Percentiles rank a stretch among this genome's conserved stretches.
Conservation (phyloP, 257 asterid genomes). For the Marsdenia floribunda region DNA sequence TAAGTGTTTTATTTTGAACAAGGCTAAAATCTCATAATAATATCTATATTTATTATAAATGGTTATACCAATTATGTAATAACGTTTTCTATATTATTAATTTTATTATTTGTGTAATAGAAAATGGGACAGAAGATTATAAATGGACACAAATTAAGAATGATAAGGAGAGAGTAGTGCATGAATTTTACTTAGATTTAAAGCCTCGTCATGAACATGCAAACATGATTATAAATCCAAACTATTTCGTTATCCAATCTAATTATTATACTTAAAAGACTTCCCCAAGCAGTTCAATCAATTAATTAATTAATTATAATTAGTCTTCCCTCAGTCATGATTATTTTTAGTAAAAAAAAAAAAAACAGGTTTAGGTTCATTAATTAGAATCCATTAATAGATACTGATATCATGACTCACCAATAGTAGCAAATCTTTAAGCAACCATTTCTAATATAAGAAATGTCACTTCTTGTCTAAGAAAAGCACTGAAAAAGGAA, state of each 20-base stretch:
- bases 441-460: constrained; percentile 1
- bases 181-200: constrained; percentile 17
- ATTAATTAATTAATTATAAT: constrained; percentile 1
- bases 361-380: too few relatives aligned
- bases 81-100: too few relatives aligned
- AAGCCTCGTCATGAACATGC: constrained; percentile 35
- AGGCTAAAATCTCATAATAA: too few relatives aligned
- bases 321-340: not conserved
- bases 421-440: not conserved
- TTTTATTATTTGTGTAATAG: too few relatives aligned
- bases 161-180: too few relatives aligned
- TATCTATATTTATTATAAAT: too few relatives aligned
- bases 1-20: too few relatives aligned
- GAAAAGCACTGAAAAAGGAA: not conserved
- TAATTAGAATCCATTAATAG: too few relatives aligned
- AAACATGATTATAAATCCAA: constrained; percentile 32
- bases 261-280: constrained; percentile 11
- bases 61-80: too few relatives aligned
- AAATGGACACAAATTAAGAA: too few relatives aligned
- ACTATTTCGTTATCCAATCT: constrained; percentile 8
- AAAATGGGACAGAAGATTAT: too few relatives aligned
- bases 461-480: constrained; percentile 1
- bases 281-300: constrained; percentile 5
- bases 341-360: not conserved
- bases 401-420: too few relatives aligned